Evolutionary conservation across 2,329 filamentous ascomycete genomes (phyloP).

Genomic region (Talaromyces sp.): DNA sequence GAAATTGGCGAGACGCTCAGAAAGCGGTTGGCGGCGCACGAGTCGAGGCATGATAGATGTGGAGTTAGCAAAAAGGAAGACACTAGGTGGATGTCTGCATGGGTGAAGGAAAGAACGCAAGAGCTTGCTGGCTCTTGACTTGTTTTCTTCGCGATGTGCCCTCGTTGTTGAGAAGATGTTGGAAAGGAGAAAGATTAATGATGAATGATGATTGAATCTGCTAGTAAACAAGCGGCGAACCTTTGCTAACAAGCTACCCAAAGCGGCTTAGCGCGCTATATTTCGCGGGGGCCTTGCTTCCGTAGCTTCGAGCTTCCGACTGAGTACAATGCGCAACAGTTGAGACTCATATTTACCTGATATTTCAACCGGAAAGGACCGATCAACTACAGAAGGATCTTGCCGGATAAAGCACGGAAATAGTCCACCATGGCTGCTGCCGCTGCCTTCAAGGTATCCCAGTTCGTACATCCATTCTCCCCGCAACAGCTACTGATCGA

Average conservation of each 20-base stretch:
- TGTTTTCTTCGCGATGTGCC: neutral
- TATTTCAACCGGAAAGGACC: neutral
- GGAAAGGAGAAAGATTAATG: neutral
- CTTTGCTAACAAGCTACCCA: slow-evolving; percentile 11
- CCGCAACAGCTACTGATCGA: slow-evolving; percentile 22
- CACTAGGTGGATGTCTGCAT: neutral
- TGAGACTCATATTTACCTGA: neutral
- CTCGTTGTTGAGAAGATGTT: neutral
- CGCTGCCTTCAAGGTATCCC: slow-evolving; percentile 56
- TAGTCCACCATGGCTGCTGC: slow-evolving; percentile 56
- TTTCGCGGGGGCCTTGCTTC: slow-evolving; percentile 10
- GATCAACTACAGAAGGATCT: neutral
- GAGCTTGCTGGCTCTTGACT: slow-evolving; percentile 18
- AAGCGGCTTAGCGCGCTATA: slow-evolving; percentile 14
- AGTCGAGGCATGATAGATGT: slow-evolving; percentile 68
- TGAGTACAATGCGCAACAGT: neutral
- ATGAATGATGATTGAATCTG: neutral
- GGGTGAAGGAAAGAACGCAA: slow-evolving; percentile 4
- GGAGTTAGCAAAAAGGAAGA: neutral
- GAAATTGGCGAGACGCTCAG: slow-evolving; percentile 74
- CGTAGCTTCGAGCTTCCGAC: slow-evolving; percentile 5
- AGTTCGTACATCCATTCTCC: slow-evolving; percentile 4
- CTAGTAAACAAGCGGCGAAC: slow-evolving; percentile 18
- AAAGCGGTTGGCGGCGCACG: slow-evolving; percentile 75
- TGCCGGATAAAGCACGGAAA: neutral